These are phyloP conservation scores for Penicillium paradoxum DNA, from an alignment of 495 filamentous ascomycete species.

Conservation along the genomic window DNA sequence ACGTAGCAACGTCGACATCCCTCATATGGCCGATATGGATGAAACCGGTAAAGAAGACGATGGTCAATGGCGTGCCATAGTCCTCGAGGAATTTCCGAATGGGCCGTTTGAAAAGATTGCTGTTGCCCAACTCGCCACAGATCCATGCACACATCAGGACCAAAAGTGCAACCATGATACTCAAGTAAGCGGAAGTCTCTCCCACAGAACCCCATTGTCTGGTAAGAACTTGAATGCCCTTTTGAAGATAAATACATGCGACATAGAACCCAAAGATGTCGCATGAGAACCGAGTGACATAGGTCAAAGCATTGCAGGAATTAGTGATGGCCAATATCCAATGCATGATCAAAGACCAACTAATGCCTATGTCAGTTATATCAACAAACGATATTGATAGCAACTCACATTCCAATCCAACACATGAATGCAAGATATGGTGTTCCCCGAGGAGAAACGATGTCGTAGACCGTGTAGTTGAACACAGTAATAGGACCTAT, in stretches of 20 bases:
- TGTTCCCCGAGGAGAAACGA: constrained; percentile 61
- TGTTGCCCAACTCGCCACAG: constrained; percentile 63
- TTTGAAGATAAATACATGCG: constrained; percentile 80
- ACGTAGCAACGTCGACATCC: constrained; percentile 54
- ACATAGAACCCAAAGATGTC: constrained; percentile 90
- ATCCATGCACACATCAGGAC: constrained; percentile 68
- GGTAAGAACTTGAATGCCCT: constrained; percentile 74
- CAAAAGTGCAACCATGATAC: constrained; percentile 65
- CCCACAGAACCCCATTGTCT: constrained; percentile 51
- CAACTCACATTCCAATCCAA: constrained; percentile 68
- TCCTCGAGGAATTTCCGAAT: constrained; percentile 77
- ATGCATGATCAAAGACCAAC: constrained; percentile 77
- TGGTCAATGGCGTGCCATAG: constrained; percentile 76
- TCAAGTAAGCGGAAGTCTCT: constrained; percentile 66
- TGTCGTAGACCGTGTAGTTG: constrained; percentile 84
- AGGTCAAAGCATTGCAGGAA: constrained; percentile 71
- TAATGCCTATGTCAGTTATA: constrained; percentile 18
- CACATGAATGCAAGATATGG: constrained; percentile 81
- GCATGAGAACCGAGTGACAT: constrained; percentile 80
- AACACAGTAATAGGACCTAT: constrained; percentile 80
- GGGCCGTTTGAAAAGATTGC: constrained; percentile 64
- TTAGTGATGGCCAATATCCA: constrained; percentile 76
- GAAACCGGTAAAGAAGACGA: constrained; percentile 86
- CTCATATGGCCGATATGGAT: constrained; percentile 78
- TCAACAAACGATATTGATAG: constrained; percentile 1